Base-by-base conservation (phyloP, 1,284 basidiomycete genomes). In the Pterulicium gracile region DNA sequence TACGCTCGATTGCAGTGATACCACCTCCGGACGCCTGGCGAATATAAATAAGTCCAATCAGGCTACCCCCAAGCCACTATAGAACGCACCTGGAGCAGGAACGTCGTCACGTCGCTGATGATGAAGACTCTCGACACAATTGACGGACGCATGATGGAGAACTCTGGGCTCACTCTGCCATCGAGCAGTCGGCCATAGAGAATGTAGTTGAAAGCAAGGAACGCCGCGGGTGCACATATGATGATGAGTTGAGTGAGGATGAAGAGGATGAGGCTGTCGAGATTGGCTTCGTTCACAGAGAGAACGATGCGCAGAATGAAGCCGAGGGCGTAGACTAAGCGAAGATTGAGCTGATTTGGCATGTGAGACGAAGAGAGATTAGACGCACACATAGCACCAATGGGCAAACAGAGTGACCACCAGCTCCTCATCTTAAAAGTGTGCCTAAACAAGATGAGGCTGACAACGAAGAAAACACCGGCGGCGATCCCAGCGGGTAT, bases 11-110 rank as follows among this genome's bases (percentile, higher is more conserved):
- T 7, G 7, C 27, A 10, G 27, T 32, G 18, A 52, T 17, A 3
- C 48, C 22, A 47, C 56, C 15, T 20, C 49, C 39, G 53, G 15
- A 17, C 49, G 34, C 20, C 51, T 52, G 23, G 27, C 46, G 15
- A 12, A 44, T 19, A 15, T 40, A 13, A 15, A 22, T 15, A 32
- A 27, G 39, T 2, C 46, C 12, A 15, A 34, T 17, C 13, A 40
- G 32, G 15, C 41, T 27, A 35, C n/a, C 27, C 27, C 27, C 27
- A 32, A 32, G n/a, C 10, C 10, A 32, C n/a, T 7, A 23, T 48
- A 35, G 34, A 47, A 51, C 40, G 27, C 48, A 58, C 65, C 62
- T 75, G 66, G 24, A 72, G 59, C 14, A 66, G 49, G 52, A 71
- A 65, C 0, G 68, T 70, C 39, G 59, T 47, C 24, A 69, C 49